These are phyloP conservation scores for Populus davidiana DNA, from an alignment of 345 rosid genomes.

Conservation along the genomic window DNA sequence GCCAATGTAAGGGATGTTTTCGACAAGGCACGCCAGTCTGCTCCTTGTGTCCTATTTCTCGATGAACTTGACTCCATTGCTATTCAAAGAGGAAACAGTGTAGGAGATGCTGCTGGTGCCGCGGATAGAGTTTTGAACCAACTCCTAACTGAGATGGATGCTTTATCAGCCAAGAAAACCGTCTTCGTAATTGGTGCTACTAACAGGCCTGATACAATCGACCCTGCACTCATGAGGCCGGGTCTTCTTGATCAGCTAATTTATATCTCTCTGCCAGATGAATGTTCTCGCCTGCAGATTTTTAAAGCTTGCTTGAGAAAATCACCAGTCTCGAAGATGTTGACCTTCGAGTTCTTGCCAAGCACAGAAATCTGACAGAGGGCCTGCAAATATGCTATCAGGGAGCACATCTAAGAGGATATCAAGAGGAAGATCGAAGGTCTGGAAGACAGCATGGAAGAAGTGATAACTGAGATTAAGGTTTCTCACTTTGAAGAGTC, in stretches of 20 bases:
- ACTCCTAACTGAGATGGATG: not conserved
- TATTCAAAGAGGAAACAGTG: not conserved
- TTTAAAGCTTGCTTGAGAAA: not conserved
- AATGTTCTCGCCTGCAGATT: not conserved
- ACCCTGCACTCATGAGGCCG: not conserved
- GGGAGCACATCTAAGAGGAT: not conserved
- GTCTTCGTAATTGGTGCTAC: not conserved
- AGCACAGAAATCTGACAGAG: not conserved
- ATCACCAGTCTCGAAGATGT: not conserved
- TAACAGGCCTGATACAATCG: not conserved
- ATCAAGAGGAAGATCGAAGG: not conserved
- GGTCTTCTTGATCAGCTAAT: not conserved
- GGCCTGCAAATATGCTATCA: not conserved
- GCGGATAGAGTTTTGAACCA: not conserved
- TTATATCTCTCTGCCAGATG: not conserved
- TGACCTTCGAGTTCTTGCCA: not conserved
- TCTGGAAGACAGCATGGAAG: not conserved
- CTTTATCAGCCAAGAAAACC: not conserved
- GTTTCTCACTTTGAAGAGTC: not conserved
- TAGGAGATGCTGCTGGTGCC: not conserved
- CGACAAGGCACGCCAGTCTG: not conserved
- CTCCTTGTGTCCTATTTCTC: not conserved
- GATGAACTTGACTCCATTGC: slow-evolving; percentile 3
- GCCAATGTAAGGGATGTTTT: not conserved
- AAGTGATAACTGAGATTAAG: not conserved